Evolutionary conservation across 1,139 yeast species (phyloP), one percentile per base, ranked within the genome.

Genomic region (Trichomonascaceae sp.): DNA sequence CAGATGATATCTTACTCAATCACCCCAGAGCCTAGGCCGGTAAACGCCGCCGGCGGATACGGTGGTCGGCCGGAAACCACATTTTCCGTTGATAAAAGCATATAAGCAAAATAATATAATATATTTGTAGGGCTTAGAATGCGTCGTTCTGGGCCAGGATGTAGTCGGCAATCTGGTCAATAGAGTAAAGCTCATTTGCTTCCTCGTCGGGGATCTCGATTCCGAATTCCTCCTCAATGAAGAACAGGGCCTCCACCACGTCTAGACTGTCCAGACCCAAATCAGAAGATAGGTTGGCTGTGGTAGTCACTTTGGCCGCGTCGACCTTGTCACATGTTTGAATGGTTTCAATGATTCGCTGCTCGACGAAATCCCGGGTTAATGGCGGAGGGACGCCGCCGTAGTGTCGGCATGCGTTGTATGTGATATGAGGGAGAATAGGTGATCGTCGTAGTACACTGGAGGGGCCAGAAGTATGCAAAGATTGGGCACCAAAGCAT

Each of bases 221-320:
- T 43, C 63, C 60, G 46, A 64, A 64, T 47, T 64, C 69, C 38
- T 80, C 93, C 60, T 84, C 95, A 42, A 84, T 72, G 51, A 80
- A 92, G 85, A 84, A 81, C 28, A 84, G 70, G 27, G 81, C 87
- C 56, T 84, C 95, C 29, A 81, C 94, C 25, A 80, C 77, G 50
- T 84, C 95, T 54, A 84, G 70, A 14, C 92, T 77, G 61, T 84
- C 95, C 47, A 82, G 69, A 1, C 93, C 93, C 44, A 84, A 67
- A 54, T 84, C 94, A 43, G 70, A 75, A 30, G 72, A 62, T 54
- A 77, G 80, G 18, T 75, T 65, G 3, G 92, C 71, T 8, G 61
- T 59, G 36, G 72, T 71, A n/a, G 69, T 61, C 28, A 48, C 31
- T 42, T 47, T 44, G 30, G 41, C 29, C 20, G 46, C 42, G 31